Evolutionary conservation across 805 yeast genomes (phyloP), one percentile per base, ranked within the genome.

Genomic region (Vanderwaltozyma yarrowii): DNA sequence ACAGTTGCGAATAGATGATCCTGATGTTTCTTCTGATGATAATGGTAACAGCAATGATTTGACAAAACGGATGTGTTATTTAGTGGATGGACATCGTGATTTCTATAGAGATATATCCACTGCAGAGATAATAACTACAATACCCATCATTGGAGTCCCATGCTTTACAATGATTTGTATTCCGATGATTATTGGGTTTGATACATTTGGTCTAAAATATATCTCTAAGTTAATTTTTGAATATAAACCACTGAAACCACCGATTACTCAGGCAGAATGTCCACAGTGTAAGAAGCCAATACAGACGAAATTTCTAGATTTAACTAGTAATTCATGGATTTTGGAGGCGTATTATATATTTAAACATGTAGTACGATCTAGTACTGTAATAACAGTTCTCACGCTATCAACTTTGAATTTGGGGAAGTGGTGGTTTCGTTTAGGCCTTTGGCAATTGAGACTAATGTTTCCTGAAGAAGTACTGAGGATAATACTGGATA

Each of bases 381-480:
- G 39, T 4, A 23, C 26, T 5, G 40, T 44, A 15, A n/a, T 42
- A 11, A 36, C 21, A 5, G 29, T 25, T 4, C 15, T 32, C 4
- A n/a, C 39, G 13, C 13, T 37, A 26, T 33, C 39, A 7, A 26
- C 20, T 3, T 21, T 34, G 1, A 56, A 53, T 28, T 41, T 51
- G 18, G 43, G 45, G 3, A 47, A 46, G 35, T 37, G 46, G 40
- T 41, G 45, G 36, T 47, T 51, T 25, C 46, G 49, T 32, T 19
- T 53, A 11, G 56, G 56, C 2, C 26, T 56, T 13, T 49, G 52
- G 52, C 59, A 53, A 40, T 35, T 56, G 24, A 38, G 60, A 21
- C 40, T 46, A 18, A 23, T 56, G 10, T 54, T 56, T 23, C 57
- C 60, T 5, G 61, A 56, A 35, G 42, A 35, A n/a, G 42, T 42